phyloP scores from a whole-genome alignment of 768 basidiomycete species.

The Rubroboletus pulcherrimus region DNA sequence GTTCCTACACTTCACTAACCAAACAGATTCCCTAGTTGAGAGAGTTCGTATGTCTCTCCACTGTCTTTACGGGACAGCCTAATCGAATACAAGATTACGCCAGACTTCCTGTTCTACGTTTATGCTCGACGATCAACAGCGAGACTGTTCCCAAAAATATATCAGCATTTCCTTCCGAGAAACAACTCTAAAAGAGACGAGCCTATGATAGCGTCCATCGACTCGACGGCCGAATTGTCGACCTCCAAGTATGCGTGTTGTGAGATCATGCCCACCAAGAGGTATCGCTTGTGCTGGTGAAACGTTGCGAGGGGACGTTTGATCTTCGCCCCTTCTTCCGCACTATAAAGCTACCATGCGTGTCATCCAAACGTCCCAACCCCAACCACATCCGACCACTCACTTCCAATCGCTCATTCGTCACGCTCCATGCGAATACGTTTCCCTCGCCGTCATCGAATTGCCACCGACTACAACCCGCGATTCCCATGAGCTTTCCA shows the following conservation, averaged over 20 bases:
- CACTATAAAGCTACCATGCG: slow-evolving; percentile 23
- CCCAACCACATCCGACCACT: background rate
- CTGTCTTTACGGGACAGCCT: background rate
- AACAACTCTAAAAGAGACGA: slow-evolving; percentile 2
- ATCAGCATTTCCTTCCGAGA: background rate
- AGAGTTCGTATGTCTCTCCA: background rate
- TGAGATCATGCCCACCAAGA: slow-evolving; percentile 34
- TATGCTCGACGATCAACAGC: slow-evolving; percentile 30
- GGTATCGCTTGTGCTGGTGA: slow-evolving; percentile 32
- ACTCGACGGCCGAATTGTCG: slow-evolving; percentile 28
- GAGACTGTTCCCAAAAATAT: slow-evolving; percentile 24
- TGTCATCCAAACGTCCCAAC: background rate
- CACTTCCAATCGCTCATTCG: slow-evolving; percentile 12
- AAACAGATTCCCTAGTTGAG: slow-evolving; percentile 16
- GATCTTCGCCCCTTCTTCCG: slow-evolving; percentile 26
- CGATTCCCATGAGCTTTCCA: background rate
- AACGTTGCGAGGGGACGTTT: slow-evolving; percentile 33
- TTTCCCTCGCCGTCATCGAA: slow-evolving; percentile 25
- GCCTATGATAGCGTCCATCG: slow-evolving; percentile 37
- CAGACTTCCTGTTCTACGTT: slow-evolving; percentile 18
- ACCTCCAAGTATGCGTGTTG: slow-evolving; percentile 36
- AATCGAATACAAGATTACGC: slow-evolving; percentile 1
- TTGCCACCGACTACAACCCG: slow-evolving; percentile 16
- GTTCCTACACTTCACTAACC: slow-evolving; percentile 5
- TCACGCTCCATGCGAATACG: slow-evolving; percentile 17